Evolutionary conservation across 352 stramenopile species (phyloP).

Genomic region (Phytophthora boehmeriae): DNA sequence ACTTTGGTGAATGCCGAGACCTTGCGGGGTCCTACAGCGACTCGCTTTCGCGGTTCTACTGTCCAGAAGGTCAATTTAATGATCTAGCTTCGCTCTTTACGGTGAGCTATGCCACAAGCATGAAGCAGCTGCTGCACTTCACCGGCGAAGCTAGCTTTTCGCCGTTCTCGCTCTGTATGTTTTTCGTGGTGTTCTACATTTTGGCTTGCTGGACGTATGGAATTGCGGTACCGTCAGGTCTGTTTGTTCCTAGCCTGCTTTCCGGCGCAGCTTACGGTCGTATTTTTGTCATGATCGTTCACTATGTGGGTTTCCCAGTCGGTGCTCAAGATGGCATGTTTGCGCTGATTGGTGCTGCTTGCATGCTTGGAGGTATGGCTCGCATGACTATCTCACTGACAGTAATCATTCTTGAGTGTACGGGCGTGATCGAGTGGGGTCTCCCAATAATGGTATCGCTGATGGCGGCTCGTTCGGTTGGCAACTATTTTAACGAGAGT

Average conservation of each 20-base stretch:
- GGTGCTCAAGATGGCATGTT: conserved; percentile 93
- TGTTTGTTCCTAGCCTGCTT: conserved; percentile 97
- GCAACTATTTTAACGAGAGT: conserved; percentile 98
- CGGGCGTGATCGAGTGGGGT: conserved; percentile 98
- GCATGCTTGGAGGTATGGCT: conserved; percentile 95
- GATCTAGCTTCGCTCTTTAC: conserved; percentile 97
- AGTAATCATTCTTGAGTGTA: conserved; percentile 98
- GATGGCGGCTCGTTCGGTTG: conserved; percentile 96
- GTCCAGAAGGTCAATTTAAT: conserved; percentile 96
- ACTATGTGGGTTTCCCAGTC: conserved; percentile 65
- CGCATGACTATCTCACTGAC: conserved; percentile 99
- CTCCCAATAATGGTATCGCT: conserved; percentile 98
- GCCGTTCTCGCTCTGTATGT: conserved; percentile 93
- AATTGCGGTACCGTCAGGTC: conserved; percentile 95
- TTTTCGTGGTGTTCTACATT: conserved; percentile 95
- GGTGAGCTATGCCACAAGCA: conserved; percentile 93
- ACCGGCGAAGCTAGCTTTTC: conserved; percentile 91
- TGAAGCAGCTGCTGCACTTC: conserved; percentile 98
- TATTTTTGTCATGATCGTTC: conserved; percentile 71
- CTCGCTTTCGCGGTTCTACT: conserved; percentile 94
- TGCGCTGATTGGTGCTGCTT: conserved; percentile 95
- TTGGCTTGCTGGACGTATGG: conserved; percentile 96
- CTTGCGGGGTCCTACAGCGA: conserved; percentile 66
- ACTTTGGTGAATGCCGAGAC: conserved; percentile 69
- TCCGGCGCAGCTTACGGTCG: conserved; percentile 95